phyloP scores from a whole-genome alignment of 139 green algal species.

The Spirogloea muscicola region DNA sequence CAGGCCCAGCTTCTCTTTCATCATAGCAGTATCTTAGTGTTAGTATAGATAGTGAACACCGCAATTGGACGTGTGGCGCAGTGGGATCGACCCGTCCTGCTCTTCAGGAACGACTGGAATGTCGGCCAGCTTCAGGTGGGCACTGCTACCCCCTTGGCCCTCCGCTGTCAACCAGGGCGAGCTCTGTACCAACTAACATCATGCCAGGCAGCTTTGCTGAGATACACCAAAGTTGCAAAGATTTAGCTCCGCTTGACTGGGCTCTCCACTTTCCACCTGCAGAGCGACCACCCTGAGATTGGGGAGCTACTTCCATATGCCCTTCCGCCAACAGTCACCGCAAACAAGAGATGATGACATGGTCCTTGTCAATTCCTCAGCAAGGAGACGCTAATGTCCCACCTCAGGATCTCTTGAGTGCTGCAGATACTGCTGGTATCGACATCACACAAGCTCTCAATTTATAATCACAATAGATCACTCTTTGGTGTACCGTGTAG shows the following conservation, averaged over 20 bases:
- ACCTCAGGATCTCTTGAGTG: too few species aligned
- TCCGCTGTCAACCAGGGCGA: neutral
- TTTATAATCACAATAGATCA: too few species aligned
- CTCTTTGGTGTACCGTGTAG: too few species aligned
- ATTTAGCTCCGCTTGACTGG: too few species aligned
- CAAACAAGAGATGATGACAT: too few species aligned
- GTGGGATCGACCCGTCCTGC: constrained; percentile 65
- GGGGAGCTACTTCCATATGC: constrained; percentile 37
- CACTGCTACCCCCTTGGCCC: neutral
- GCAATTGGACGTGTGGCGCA: neutral
- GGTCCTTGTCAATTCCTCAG: too few species aligned
- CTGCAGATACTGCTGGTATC: too few species aligned
- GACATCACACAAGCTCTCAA: too few species aligned
- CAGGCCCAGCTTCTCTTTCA: neutral
- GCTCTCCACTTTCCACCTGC: neutral
- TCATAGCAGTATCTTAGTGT: neutral
- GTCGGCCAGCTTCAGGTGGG: constrained; percentile 54
- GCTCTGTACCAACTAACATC: constrained; percentile 8
- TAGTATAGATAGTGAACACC: neutral
- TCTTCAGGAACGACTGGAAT: constrained; percentile 72
- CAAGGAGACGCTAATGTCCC: too few species aligned
- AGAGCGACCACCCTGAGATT: constrained; percentile 44
- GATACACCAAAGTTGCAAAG: too few species aligned
- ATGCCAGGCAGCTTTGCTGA: neutral
- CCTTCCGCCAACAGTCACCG: constrained; percentile 11